Percentiles rank a stretch among this genome's conserved stretches.
phyloP scores from a whole-genome alignment of 805 yeast genomes.

The Starmerella lactis-condensi region DNA sequence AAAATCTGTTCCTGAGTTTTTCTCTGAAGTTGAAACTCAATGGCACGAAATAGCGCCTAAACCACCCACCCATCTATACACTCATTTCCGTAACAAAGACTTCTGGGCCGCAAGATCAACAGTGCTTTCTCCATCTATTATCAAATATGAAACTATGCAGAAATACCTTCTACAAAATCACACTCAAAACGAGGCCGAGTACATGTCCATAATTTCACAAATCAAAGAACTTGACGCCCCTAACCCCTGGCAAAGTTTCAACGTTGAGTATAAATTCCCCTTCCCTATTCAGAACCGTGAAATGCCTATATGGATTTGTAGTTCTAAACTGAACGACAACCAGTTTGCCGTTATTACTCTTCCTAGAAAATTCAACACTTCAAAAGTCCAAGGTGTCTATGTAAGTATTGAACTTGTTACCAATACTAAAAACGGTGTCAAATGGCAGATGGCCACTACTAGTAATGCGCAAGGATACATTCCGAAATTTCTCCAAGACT shows the following conservation, averaged over 20 bases:
- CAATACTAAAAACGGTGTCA: slow-evolving; percentile 14
- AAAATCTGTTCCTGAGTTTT: slow-evolving; percentile 14
- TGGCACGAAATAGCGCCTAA: slow-evolving; percentile 17
- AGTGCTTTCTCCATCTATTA: slow-evolving; percentile 20
- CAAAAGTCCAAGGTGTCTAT: slow-evolving; percentile 20
- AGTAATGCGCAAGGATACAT: slow-evolving; percentile 26
- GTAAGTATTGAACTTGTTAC: slow-evolving; percentile 24
- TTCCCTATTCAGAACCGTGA: slow-evolving; percentile 21
- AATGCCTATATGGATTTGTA: slow-evolving; percentile 23
- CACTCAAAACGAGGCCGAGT: slow-evolving; percentile 25
- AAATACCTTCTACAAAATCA: slow-evolving; percentile 22
- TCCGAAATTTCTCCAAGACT: slow-evolving; percentile 25
- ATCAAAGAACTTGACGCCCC: slow-evolving; percentile 15
- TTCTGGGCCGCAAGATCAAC: slow-evolving; percentile 27
- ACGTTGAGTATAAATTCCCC: slow-evolving; percentile 23
- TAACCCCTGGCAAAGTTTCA: slow-evolving; percentile 15
- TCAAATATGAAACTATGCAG: slow-evolving; percentile 18
- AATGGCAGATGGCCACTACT: slow-evolving; percentile 26
- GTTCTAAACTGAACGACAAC: slow-evolving; percentile 16
- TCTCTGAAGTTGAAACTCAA: slow-evolving; percentile 5
- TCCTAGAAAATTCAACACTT: slow-evolving; percentile 17
- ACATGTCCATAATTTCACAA: slow-evolving; percentile 21
- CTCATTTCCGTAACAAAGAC: slow-evolving; percentile 15
- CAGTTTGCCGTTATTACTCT: slow-evolving; percentile 24
- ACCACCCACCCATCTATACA: slow-evolving; percentile 15